A percentile compares a stretch with the other conserved stretches of the same genome.
These are phyloP conservation scores for Recurvomyces mirabilis DNA, from an alignment of 495 filamentous ascomycete genomes.

Conservation along the genomic window DNA sequence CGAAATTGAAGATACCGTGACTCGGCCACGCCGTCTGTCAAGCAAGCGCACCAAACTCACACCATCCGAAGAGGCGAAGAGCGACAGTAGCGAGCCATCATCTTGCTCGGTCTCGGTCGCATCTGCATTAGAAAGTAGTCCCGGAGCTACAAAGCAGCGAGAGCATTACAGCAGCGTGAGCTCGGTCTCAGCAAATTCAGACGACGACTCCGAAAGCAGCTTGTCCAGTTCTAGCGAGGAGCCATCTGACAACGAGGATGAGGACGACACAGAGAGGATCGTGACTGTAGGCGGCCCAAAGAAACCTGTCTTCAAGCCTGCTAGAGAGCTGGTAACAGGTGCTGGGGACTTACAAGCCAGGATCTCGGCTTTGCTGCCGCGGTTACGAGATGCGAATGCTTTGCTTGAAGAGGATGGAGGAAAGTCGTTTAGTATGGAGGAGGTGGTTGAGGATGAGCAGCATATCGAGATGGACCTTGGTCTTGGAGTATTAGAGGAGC, in stretches of 20 bases:
- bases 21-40: background rate
- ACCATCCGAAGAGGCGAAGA: background rate
- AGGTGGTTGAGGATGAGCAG: conserved; percentile 13
- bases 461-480: conserved; percentile 22
- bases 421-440: conserved; percentile 6
- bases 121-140: conserved; percentile 14
- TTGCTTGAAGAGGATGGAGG: conserved; percentile 1
- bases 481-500: conserved; percentile 19
- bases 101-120: conserved; percentile 15
- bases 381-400: conserved; percentile 10
- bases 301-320: conserved; percentile 5
- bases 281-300: conserved; percentile 5
- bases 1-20: background rate
- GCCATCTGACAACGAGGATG: conserved; percentile 1
- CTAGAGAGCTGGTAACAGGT: background rate
- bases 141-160: background rate
- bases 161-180: conserved; percentile 9
- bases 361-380: conserved; percentile 10
- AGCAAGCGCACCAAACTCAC: conserved; percentile 9
- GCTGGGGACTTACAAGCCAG: conserved; percentile 11
- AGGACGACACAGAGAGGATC: conserved; percentile 1
- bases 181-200: conserved; percentile 1
- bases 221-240: conserved; percentile 6
- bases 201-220: conserved; percentile 12
- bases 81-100: conserved; percentile 12